Base-by-base conservation (phyloP, 768 basidiomycete species). In the Tephrocybe sp. region DNA sequence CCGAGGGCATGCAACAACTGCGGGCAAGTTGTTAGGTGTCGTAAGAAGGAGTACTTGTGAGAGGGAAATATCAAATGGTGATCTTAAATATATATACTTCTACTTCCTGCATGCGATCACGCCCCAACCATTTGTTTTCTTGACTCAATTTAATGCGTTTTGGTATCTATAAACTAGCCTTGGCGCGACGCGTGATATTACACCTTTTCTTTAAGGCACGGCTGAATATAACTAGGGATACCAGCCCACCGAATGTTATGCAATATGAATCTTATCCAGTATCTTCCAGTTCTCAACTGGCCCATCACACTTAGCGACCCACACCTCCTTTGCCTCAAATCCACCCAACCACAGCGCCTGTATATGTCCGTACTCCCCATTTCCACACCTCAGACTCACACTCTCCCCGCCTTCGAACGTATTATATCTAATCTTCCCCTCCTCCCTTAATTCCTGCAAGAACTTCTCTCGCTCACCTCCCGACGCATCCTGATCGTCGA, bases 401-500 rank as follows among this genome's bases (percentile, higher is more conserved):
- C 49, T 53, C 15, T 42, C 50, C 20, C 53, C 53, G 4, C 42
- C 28, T 7, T 28, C 56, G 20, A 6, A 6, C 9, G 18, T 18
- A 21, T 1, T 21, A 3, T 45, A 42, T 30, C 57, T 57, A 30
- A 81, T 67, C 36, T 64, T 64, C 10, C 74, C 68, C 1, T 63
- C 54, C 11, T 67, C 60, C 53, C 66, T 58, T 58, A 87, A 66
- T 53, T 70, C 68, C 23, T 73, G 65, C 33, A 75, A 72, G 36
- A 77, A 78, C 54, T 62, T 72, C 18, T 70, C 68, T 38, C 88
- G 79, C 65, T 85, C 78, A 6, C 67, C 74, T 10, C 61, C 53
- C 12, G 69, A 72, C 3, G 76, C 75, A 55, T 90, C 88, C n/a
- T 75, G 73, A 51, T 90, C 82, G 23, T 72, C 73, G 53, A 90